Percentiles rank a stretch among this genome's conserved stretches.
These are phyloP conservation scores for Mucor ambiguus DNA, from an alignment of 371 early-diverging fungal species.

Conservation along the genomic window DNA sequence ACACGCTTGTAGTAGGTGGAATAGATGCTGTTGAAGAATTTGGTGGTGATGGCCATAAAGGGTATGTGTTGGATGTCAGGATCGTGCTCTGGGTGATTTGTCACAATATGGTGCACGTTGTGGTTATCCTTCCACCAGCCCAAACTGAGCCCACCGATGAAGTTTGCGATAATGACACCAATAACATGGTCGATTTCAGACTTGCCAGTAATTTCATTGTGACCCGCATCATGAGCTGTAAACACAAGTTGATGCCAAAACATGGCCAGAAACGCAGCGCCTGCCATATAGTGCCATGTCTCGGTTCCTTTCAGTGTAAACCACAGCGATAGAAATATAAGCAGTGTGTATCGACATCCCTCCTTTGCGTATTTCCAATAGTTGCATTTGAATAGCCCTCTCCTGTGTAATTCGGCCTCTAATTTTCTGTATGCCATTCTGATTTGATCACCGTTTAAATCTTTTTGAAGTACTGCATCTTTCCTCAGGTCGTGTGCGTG, in stretches of 20 bases:
- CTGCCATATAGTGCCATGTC: conserved; percentile 61
- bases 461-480: conserved; percentile 15
- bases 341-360: conserved; percentile 61
- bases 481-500: conserved; percentile 27
- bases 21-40: conserved; percentile 80
- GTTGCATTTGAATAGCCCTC: conserved; percentile 76
- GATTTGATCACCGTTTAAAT: conserved; percentile 48
- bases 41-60: conserved; percentile 87
- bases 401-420: conserved; percentile 59
- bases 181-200: conserved; percentile 75
- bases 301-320: conserved; percentile 68
- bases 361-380: conserved; percentile 80
- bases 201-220: conserved; percentile 86
- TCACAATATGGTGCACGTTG: conserved; percentile 93
- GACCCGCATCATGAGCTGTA: conserved; percentile 94
- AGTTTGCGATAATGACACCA: conserved; percentile 81
- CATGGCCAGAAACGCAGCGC: conserved; percentile 64
- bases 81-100: conserved; percentile 91
- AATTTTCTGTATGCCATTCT: conserved; percentile 65
- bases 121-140: conserved; percentile 98
- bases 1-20: conserved; percentile 90
- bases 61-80: conserved; percentile 98
- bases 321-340: conserved; percentile 63
- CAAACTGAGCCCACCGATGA: conserved; percentile 85
- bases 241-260: conserved; percentile 96